Conservation (phyloP, 1,139 yeast species). For the Hyphopichia wangnamkhiaoensis region DNA sequence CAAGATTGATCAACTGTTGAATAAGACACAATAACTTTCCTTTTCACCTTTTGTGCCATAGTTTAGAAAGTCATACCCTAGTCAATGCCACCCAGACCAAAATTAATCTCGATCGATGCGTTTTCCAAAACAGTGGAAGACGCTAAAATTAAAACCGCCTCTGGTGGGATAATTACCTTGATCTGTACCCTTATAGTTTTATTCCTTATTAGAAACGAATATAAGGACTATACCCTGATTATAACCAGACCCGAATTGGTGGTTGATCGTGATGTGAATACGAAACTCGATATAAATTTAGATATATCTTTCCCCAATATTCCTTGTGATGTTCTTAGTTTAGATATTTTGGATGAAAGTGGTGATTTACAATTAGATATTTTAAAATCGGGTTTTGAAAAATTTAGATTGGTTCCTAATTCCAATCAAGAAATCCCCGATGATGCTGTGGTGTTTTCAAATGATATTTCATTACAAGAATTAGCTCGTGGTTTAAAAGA, state of each 20-base stretch:
- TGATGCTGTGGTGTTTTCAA: constrained; percentile 27
- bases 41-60: neutral
- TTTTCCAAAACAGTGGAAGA: constrained; percentile 95
- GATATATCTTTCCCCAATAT: constrained; percentile 80
- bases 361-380: constrained; percentile 84
- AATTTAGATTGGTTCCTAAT: constrained; percentile 57
- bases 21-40: neutral
- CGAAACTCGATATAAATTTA: constrained; percentile 72
- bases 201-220: constrained; percentile 70
- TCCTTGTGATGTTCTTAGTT: constrained; percentile 69
- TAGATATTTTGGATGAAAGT: constrained; percentile 69
- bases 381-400: constrained; percentile 67
- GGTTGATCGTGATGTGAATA: constrained; percentile 82
- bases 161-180: constrained; percentile 88
- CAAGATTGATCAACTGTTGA: no score
- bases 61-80: neutral
- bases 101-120: constrained; percentile 74
- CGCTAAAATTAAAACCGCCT: constrained; percentile 80
- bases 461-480: constrained; percentile 29
- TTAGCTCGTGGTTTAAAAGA: constrained; percentile 40
- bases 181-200: constrained; percentile 64
- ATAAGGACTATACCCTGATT: constrained; percentile 67
- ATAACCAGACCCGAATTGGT: constrained; percentile 79
- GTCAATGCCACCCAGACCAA: constrained; percentile 42
- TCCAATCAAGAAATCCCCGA: constrained; percentile 32